Evolutionary conservation across 345 rosid genomes (phyloP).

Genomic region (Erucastrum elatum): DNA sequence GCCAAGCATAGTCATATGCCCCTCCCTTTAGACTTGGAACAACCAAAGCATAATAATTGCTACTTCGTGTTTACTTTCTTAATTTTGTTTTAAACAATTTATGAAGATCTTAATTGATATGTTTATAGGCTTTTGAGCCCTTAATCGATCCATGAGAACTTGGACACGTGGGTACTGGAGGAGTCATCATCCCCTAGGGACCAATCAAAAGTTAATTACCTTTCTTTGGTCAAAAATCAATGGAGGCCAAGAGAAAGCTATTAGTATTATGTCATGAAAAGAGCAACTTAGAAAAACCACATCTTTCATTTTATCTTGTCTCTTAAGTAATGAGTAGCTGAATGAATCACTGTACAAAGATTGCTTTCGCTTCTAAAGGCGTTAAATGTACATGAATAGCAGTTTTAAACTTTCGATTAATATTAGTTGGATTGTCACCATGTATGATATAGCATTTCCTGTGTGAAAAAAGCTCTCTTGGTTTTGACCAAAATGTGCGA

Average conservation of each 20-base stretch:
- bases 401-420: no score
- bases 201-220: constrained; percentile 18
- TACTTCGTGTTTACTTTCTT: constrained; percentile 16
- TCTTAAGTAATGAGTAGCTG: background rate
- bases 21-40: constrained; percentile 28
- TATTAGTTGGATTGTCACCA: no score
- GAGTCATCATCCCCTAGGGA: background rate
- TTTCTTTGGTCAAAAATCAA: constrained; percentile 12
- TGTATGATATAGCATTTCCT: background rate
- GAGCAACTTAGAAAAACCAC: background rate
- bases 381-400: background rate
- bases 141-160: constrained; percentile 20
- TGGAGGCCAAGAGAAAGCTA: background rate
- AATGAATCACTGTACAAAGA: background rate
- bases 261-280: background rate
- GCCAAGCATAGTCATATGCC: constrained; percentile 26
- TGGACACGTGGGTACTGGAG: constrained; percentile 29
- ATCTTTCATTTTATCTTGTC: background rate
- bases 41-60: constrained; percentile 28
- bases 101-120: background rate
- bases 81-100: background rate
- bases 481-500: no score
- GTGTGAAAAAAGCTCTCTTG: background rate
- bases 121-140: constrained; percentile 1
- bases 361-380: background rate